Base-by-base conservation (phyloP, 306 rosid species). In the Trifolium pratense region DNA sequence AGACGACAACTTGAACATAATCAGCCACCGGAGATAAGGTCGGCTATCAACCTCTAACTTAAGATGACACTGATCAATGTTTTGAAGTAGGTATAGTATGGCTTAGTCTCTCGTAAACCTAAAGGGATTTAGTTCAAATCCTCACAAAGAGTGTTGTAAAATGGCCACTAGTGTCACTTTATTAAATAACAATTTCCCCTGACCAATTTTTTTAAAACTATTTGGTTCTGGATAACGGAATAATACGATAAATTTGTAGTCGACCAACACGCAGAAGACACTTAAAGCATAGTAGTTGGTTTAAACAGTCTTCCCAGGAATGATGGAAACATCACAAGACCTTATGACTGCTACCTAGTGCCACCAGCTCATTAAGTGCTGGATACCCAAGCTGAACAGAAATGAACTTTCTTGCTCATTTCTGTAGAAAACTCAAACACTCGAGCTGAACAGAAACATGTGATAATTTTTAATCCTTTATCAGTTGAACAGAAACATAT, bases 231-330 rank as follows among this genome's bases (percentile, higher is more conserved):
- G 17, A 51, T 17, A 66, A 57, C 9, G 62, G 53, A 70, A 67
- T 70, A 69, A 62, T 36, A 57, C 25, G 21, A 31, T 37, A 9
- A 49, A 17, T 56, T 66, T 17, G 13, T 40, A 61, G 59, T 34
- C 32, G 29, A 74, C 29, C 75, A 51, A 74, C 60, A 14, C 48
- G 52, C 49, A 59, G 56, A 9, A 48, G 55, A 3, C 55, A 46
- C 9, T 0, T 15, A 46, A 46, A 46, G 8, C 20, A 15, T 0
- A 46, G 20, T 0, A 46, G 20, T 18, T 52, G 2, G 58, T 5
- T 52, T 20, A 9, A 52, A 52, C 13, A 3, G 9, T 52, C 23
- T 17, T 16, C 26, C 26, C 4, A 52, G 26, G 26, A 52, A 17
- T 52, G 59, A 18, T 25, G 2, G 20, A 53, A 58, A 58, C 15